A percentile compares a stretch with the other conserved stretches of the same genome.
phyloP scores from a whole-genome alignment of 2,329 filamentous ascomycete species.

The Cladosporium sp. region DNA sequence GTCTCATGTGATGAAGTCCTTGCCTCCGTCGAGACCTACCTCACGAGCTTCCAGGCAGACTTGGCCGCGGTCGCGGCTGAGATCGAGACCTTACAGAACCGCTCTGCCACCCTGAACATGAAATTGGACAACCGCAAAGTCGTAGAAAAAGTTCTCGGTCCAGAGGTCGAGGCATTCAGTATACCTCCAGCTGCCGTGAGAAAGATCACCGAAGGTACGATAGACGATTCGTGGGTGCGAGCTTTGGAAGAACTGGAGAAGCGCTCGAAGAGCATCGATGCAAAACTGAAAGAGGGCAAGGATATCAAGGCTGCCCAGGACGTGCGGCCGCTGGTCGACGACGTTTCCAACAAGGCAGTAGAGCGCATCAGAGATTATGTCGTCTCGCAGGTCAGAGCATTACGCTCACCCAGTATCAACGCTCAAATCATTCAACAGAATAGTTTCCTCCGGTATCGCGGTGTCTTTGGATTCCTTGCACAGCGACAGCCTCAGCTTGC shows the following conservation, averaged over 20 bases:
- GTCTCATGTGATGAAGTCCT: conserved; percentile 86
- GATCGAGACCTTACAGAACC: conserved; percentile 86
- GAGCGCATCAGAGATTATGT: conserved; percentile 93
- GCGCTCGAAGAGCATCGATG: conserved; percentile 67
- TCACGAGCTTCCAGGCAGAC: conserved; percentile 90
- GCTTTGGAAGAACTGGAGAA: conserved; percentile 80
- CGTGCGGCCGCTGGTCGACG: conserved; percentile 76
- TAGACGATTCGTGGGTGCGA: conserved; percentile 86
- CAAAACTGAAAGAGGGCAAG: conserved; percentile 56
- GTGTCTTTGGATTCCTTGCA: conserved; percentile 80
- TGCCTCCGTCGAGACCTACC: conserved; percentile 85
- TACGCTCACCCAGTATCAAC: conserved; percentile 93
- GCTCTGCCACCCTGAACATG: conserved; percentile 77
- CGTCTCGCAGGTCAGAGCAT: conserved; percentile 87
- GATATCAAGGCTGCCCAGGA: conserved; percentile 76
- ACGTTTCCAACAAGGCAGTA: conserved; percentile 82
- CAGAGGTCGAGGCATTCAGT: conserved; percentile 86
- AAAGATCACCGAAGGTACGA: conserved; percentile 80
- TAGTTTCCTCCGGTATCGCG: conserved; percentile 81
- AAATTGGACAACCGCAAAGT: conserved; percentile 83
- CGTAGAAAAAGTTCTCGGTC: conserved; percentile 81
- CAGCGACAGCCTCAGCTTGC: conserved; percentile 78
- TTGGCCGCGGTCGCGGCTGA: conserved; percentile 88
- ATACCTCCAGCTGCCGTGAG: conserved; percentile 78
- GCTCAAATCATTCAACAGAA: conserved; percentile 95